These are phyloP conservation scores for Corynespora cassiicola DNA, from an alignment of 2,329 filamentous ascomycete species.

Conservation along the genomic window DNA sequence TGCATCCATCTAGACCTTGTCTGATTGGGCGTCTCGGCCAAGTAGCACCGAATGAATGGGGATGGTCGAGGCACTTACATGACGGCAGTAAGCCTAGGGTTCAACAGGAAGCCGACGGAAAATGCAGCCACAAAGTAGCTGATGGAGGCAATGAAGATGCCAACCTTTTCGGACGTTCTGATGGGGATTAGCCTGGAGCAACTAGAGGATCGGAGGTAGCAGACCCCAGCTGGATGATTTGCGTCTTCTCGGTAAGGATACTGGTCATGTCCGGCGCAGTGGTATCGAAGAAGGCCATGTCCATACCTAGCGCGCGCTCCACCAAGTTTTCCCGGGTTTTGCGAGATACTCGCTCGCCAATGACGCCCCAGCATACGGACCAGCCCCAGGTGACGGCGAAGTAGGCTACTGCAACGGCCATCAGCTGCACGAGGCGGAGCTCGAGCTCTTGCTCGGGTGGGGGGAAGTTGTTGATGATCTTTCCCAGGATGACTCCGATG, in stretches of 20 bases:
- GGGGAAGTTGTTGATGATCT: slow-evolving; percentile 59
- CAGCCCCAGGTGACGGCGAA: slow-evolving; percentile 59
- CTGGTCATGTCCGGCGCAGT: slow-evolving; percentile 57
- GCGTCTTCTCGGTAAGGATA: slow-evolving; percentile 53
- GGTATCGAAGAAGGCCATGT: slow-evolving; percentile 59
- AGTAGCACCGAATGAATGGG: too few relatives aligned
- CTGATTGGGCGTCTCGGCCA: too few relatives aligned
- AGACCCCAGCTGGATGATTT: slow-evolving; percentile 54
- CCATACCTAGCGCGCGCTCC: slow-evolving; percentile 56
- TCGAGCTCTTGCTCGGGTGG: slow-evolving; percentile 52
- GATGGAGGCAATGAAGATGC: slow-evolving; percentile 54
- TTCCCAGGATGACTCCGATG: slow-evolving; percentile 64
- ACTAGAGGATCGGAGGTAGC: too few relatives aligned
- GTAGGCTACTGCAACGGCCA: slow-evolving; percentile 55
- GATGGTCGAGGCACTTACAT: too few relatives aligned
- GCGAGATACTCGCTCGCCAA: slow-evolving; percentile 57
- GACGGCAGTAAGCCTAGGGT: slow-evolving; percentile 50
- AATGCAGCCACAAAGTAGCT: slow-evolving; percentile 55
- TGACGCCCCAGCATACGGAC: slow-evolving; percentile 57
- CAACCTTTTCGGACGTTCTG: slow-evolving; percentile 57
- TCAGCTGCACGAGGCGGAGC: slow-evolving; percentile 50
- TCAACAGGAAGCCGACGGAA: slow-evolving; percentile 53
- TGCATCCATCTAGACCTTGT: too few relatives aligned
- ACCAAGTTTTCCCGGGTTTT: slow-evolving; percentile 55
- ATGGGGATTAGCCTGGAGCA: too few relatives aligned